Evolutionary conservation across 2,329 filamentous ascomycete genomes (phyloP).

Genomic region (Exophiala viscosa): DNA sequence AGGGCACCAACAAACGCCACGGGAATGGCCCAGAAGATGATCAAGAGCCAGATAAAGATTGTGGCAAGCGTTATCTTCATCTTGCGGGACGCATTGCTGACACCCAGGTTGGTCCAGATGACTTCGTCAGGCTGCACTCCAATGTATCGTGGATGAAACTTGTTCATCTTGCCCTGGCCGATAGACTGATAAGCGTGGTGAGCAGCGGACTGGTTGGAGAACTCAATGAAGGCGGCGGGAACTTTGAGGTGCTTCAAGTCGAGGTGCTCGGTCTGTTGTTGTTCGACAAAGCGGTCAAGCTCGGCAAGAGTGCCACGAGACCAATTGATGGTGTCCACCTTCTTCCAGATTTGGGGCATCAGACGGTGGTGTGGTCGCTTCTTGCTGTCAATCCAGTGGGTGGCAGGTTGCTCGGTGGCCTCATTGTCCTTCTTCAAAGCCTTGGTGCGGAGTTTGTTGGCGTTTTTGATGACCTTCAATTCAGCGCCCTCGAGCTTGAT

Average conservation of each 20-base stretch:
- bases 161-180: constrained; percentile 55
- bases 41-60: constrained; percentile 67
- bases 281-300: constrained; percentile 66
- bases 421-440: constrained; percentile 53
- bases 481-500: constrained; percentile 82
- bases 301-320: constrained; percentile 69
- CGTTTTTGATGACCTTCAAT: constrained; percentile 73
- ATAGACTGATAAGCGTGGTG: constrained; percentile 71
- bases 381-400: constrained; percentile 60
- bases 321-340: constrained; percentile 52
- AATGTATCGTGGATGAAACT: constrained; percentile 82
- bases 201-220: constrained; percentile 73
- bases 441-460: constrained; percentile 67
- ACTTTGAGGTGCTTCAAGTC: constrained; percentile 63
- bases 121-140: constrained; percentile 79
- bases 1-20: constrained; percentile 79
- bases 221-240: constrained; percentile 85
- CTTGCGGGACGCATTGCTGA: constrained; percentile 58
- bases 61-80: constrained; percentile 66
- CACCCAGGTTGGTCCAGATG: constrained; percentile 79
- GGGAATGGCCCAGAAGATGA: constrained; percentile 80
- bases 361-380: constrained; percentile 70
- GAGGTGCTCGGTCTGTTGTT: constrained; percentile 61
- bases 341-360: constrained; percentile 62
- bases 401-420: constrained; percentile 33